These are phyloP conservation scores for Xylariaceae sp. DNA, from an alignment of 2,329 filamentous ascomycete genomes.

Conservation along the genomic window DNA sequence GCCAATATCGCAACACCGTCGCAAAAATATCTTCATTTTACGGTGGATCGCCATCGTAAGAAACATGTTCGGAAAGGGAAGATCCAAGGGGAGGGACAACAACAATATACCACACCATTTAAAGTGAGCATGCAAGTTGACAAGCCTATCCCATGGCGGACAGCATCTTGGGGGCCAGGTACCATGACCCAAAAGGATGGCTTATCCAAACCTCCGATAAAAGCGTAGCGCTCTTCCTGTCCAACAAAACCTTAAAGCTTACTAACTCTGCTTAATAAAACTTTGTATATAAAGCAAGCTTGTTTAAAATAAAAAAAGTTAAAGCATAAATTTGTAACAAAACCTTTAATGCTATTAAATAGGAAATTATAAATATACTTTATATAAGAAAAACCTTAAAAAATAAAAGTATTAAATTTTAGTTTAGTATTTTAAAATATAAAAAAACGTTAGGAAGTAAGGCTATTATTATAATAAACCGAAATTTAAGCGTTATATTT, in stretches of 20 bases:
- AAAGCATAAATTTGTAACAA: background rate
- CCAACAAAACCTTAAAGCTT: background rate
- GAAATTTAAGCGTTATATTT: too few relatives aligned
- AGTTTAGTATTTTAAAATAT: background rate
- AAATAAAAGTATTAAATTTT: constrained; percentile 1
- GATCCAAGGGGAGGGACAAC: too few relatives aligned
- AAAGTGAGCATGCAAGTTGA: too few relatives aligned
- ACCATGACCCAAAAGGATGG: background rate
- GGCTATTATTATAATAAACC: background rate
- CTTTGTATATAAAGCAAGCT: background rate
- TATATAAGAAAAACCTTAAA: background rate
- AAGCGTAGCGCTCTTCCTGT: background rate
- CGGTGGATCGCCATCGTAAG: too few relatives aligned
- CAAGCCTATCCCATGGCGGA: too few relatives aligned
- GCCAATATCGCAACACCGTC: background rate
- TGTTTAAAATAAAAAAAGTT: background rate
- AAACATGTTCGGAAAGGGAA: too few relatives aligned
- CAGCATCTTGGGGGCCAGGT: too few relatives aligned
- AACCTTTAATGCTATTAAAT: background rate
- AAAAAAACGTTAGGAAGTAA: background rate
- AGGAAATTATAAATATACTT: background rate
- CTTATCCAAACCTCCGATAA: background rate
- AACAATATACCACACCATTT: too few relatives aligned
- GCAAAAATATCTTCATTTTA: background rate
- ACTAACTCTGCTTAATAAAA: background rate